Conservation (phyloP, 1,284 basidiomycete genomes). For the Ceratobasidium sp. region DNA sequence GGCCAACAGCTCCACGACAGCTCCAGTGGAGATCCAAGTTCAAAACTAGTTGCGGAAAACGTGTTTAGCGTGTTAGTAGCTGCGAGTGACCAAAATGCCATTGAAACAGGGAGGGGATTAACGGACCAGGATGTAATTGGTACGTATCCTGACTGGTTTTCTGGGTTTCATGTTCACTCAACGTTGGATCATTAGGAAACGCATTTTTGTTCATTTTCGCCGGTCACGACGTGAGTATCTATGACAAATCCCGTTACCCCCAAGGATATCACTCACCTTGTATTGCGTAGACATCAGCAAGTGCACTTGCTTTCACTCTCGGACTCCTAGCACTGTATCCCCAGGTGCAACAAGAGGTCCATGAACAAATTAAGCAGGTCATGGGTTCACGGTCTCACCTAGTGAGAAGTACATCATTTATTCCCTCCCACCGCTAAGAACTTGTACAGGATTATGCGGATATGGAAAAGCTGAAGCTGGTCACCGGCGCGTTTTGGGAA, state of each 20-base stretch:
- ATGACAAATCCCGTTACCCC: not conserved
- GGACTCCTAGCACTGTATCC: conserved; percentile 27
- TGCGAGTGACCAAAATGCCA: conserved; percentile 7
- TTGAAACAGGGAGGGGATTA: not conserved
- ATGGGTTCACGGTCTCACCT: conserved; percentile 4
- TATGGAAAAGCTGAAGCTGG: conserved; percentile 17
- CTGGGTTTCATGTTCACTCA: not conserved
- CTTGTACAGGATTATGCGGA: conserved; percentile 21
- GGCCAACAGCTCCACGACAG: too few species aligned
- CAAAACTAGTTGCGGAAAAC: not conserved
- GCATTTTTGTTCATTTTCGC: conserved; percentile 26
- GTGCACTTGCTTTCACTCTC: conserved; percentile 25
- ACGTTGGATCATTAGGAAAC: not conserved
- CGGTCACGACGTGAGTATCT: conserved; percentile 18
- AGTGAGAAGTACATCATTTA: not conserved
- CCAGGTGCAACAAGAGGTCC: conserved; percentile 21
- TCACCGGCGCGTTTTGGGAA: conserved; percentile 23
- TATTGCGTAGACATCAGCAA: conserved; percentile 31
- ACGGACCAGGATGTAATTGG: conserved; percentile 14
- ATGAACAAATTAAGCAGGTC: conserved; percentile 23
- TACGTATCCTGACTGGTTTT: not conserved
- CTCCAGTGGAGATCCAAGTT: not conserved
- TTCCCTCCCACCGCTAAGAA: not conserved
- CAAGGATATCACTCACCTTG: too few species aligned
- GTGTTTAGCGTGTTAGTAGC: conserved; percentile 9